Evolutionary conservation across 495 filamentous ascomycete genomes (phyloP).

Genomic region (Hypoxylon fragiforme): DNA sequence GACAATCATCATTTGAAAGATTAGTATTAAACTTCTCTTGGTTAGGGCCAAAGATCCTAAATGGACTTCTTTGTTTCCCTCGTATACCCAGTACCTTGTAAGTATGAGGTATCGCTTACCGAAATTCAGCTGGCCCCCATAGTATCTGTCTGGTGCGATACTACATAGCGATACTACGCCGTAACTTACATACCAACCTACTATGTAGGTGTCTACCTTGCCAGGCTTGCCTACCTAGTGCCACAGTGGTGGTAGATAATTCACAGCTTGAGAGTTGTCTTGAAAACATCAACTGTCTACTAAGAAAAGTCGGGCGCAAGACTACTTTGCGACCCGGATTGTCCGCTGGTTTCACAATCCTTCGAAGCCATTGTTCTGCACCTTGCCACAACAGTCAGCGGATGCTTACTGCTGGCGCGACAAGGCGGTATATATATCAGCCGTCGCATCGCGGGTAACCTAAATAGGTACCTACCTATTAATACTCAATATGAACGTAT

Average conservation of each 20-base stretch:
- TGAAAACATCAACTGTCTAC: no score
- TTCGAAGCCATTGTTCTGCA: conserved; percentile 19
- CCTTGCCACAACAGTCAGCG: conserved; percentile 16
- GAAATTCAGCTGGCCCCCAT: conserved; percentile 9
- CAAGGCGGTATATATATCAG: conserved; percentile 9
- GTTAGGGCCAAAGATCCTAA: background rate
- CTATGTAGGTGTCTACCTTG: background rate
- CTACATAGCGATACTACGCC: background rate
- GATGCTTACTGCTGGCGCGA: conserved; percentile 20
- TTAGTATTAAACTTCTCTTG: conserved; percentile 1
- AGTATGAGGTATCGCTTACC: background rate
- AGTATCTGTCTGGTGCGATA: background rate
- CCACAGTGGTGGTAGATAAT: no score
- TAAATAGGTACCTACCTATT: background rate
- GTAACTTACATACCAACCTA: background rate
- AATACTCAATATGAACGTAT: background rate
- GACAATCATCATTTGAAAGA: background rate
- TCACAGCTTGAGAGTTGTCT: no score
- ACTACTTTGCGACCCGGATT: background rate
- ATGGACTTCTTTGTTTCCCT: background rate
- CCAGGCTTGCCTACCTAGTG: background rate
- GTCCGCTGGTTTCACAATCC: conserved; percentile 20
- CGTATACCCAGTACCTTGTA: conserved; percentile 3
- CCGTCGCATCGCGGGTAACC: conserved; percentile 2
- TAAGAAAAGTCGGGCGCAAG: background rate